Base-by-base conservation (phyloP, 257 asterid species). In the Solanum rostratum region DNA sequence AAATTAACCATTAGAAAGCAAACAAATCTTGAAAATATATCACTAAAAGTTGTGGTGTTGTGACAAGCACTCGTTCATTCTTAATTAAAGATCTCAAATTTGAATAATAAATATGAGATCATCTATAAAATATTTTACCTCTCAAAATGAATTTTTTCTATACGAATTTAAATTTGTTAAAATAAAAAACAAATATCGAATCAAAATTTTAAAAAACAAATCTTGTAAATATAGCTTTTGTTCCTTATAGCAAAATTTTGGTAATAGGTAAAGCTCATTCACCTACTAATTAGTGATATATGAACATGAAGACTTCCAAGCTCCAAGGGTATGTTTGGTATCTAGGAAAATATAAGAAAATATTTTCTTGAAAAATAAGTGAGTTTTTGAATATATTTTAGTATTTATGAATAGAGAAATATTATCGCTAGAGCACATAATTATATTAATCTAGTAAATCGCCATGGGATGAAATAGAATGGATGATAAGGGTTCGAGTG, bases 81-180 rank as follows among this genome's bases (percentile, higher is more conserved):
- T 29, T 65, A 65, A 65, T 15, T 13, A 7, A 3, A 65, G 1
- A 0, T 15, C 2, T 65, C n/a, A 5, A 29, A 0, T 29, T 15
- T 29, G 12, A 62, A 24, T 3, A 0, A 1, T 13, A 10, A 24
- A 2, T 62, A 62, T 27, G 1, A 1, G 27, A 0, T 63, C 11
- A 63, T 14, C 1, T 29, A 27, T 6, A 0, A 2, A 57, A 0
- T 1, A 1, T 8, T 57, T 63, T 14, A 63, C 0, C 6, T 29
- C 4, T 27, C 1, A 63, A 63, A 63, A 1, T 14, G 2, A 15
- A 2, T 14, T 0, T 65, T 65, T 29, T 0, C 0, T 0, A 14
- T 0, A 9, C 0, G 0, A 29, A 7, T 65, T 65, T 1, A 15
- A 0, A 65, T 65, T 65, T 7, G 1, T 15, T 0, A 0, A 14